Conservation (phyloP, 495 filamentous ascomycete genomes). For the Neurospora pannonica region DNA sequence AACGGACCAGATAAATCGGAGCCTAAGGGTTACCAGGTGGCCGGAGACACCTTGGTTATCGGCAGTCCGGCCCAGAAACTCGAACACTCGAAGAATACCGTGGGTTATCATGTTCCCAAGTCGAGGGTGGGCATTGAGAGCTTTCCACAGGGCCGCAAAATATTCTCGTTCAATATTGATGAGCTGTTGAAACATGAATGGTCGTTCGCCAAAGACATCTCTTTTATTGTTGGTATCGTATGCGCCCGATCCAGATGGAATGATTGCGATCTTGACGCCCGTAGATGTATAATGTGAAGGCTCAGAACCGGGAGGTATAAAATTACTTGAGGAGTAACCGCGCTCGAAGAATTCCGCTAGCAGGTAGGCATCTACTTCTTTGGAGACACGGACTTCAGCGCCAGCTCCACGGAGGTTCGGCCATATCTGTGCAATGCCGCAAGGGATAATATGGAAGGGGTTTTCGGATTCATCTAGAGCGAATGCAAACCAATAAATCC, state of each 20-base stretch:
- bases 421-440: neutral
- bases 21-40: neutral
- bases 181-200: too few species aligned
- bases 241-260: too few species aligned
- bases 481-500: too few species aligned
- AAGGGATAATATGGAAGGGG: too few species aligned
- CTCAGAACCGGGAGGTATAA: neutral
- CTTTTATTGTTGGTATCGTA: too few species aligned
- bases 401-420: neutral
- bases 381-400: neutral
- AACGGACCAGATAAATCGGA: neutral
- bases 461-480: too few species aligned
- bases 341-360: fast-evolving
- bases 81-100: neutral
- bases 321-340: neutral
- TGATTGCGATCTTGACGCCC: neutral
- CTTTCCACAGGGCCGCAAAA: neutral
- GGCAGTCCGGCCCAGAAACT: neutral
- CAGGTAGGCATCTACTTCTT: neutral
- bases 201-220: too few species aligned
- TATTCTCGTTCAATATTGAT: too few species aligned
- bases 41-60: neutral
- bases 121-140: neutral
- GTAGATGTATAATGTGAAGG: neutral
- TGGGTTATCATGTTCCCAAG: neutral